These are phyloP conservation scores for Gypsophila paniculata DNA, from an alignment of 179 eudicot genomes.

Conservation along the genomic window DNA sequence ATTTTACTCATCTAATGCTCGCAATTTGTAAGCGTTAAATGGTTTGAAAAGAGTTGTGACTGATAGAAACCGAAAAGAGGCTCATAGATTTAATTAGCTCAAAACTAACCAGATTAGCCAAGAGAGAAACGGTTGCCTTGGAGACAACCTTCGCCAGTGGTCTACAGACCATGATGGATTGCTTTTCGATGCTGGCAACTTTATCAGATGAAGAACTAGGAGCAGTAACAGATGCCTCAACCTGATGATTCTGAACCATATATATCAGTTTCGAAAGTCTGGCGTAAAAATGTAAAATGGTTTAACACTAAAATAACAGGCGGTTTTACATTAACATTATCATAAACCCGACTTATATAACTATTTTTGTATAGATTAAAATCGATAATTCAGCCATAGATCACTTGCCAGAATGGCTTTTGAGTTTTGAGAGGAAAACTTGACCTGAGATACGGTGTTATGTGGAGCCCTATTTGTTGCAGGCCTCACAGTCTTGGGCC, in stretches of 20 bases:
- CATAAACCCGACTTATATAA: too few species aligned
- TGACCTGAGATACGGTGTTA: conserved; percentile 33
- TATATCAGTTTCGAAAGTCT: neutral
- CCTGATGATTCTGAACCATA: conserved; percentile 33
- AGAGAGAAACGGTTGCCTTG: conserved; percentile 44
- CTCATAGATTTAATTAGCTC: neutral
- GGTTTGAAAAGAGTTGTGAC: neutral
- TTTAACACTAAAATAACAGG: neutral
- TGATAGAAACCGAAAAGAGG: neutral
- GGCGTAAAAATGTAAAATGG: neutral
- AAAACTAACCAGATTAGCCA: conserved; percentile 70
- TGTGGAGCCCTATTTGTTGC: conserved; percentile 20
- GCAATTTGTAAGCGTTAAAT: neutral
- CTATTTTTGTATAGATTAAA: neutral
- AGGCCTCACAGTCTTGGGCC: conserved; percentile 71
- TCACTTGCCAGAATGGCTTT: neutral
- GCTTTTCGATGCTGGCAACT: conserved; percentile 27
- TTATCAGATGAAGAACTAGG: conserved; percentile 30
- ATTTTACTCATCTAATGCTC: neutral
- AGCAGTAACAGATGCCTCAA: conserved; percentile 33
- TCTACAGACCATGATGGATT: conserved; percentile 49
- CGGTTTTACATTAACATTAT: too few species aligned
- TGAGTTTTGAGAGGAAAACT: neutral
- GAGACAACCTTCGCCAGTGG: conserved; percentile 84
- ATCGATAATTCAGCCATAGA: neutral